Conservation (phyloP, 75 land plant species). For the Ceratopteris richardii region DNA sequence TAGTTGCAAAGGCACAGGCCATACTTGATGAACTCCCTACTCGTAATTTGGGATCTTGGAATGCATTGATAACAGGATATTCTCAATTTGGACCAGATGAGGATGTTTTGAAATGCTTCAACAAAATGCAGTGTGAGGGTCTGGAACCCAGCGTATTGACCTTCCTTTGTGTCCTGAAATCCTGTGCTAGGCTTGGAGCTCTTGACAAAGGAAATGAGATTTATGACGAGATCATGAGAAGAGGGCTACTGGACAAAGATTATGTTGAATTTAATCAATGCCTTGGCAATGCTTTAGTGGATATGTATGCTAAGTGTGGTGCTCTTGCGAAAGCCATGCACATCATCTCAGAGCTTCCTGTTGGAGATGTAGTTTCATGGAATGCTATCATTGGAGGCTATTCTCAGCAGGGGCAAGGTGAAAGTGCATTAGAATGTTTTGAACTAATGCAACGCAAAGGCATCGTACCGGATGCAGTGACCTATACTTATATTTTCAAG, state of each 20-base stretch:
- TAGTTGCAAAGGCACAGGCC: too few species aligned
- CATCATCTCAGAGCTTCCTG: conserved; percentile 35
- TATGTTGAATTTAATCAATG: too few species aligned
- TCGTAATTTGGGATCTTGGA: too few species aligned
- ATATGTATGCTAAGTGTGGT: conserved; percentile 29
- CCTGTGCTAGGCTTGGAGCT: conserved; percentile 7
- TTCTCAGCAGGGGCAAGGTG: conserved; percentile 29
- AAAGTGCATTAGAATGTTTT: conserved; percentile 32
- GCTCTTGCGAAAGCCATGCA: conserved; percentile 24
- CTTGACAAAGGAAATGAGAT: conserved; percentile 16
- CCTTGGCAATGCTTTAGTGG: conserved; percentile 41
- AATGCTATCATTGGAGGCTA: conserved; percentile 44
- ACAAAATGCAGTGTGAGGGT: too few species aligned
- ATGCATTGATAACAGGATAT: too few species aligned
- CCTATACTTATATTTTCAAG: conserved; percentile 36
- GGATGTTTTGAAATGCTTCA: too few species aligned
- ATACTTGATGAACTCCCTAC: too few species aligned
- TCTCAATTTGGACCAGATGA: too few species aligned
- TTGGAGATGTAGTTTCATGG: conserved; percentile 49
- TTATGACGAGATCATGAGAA: conserved; percentile 17
- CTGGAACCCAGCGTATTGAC: conserved; percentile 32
- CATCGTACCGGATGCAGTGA: conserved; percentile 35
- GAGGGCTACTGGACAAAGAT: conserved; percentile 17
- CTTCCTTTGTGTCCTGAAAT: conserved; percentile 31
- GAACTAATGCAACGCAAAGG: conserved; percentile 21